Evolutionary conservation across 768 basidiomycete genomes (phyloP), one percentile per base, ranked within the genome.

Genomic region (Zangia roseola): DNA sequence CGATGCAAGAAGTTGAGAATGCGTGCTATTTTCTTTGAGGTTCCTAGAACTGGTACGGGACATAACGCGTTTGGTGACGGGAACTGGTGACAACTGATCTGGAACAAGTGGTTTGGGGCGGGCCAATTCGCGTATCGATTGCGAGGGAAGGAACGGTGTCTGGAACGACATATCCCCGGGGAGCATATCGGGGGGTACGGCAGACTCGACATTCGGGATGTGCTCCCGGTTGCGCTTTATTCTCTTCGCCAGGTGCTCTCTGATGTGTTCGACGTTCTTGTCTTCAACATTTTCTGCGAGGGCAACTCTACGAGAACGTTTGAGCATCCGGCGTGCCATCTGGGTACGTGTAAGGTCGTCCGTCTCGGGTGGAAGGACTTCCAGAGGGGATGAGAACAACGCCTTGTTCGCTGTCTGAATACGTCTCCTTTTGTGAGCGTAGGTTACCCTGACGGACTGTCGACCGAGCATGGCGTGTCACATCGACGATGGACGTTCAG

Each of bases 261-360:
- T 42, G 21, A 49, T 24, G 6, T 43, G 49, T 13, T 56, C 57
- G 21, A 52, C 33, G 37, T 67, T 59, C 41, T 40, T 50, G 35
- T 63, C 65, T 17, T 53, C 56, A 10, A 40, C 23, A 41, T 58
- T 54, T 17, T 56, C 63, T 14, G 57, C 50, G 37, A 62, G 56
- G 10, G 62, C 54, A 13, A 61, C 63, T n/a, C 70, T 68, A 49
- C 76, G 74, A 10, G 75, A 73, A 14, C 77, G 69, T 55, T 79
- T 79, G 55, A 75, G 71, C 70, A 77, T 75, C 23, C 76, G 69
- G 17, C 58, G 69, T 21, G 71, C 65, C 68, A 78, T 74, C 63
- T 76, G 73, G 7, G 65, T 50, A 24, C 65, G 60, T 5, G 74
- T 63, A 17, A 76, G 55, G 51, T 71, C 69, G 24, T 69, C 62